Percentiles rank a stretch among this genome's conserved stretches.
Evolutionary conservation across 225 moss, liverwort and hornwort genomes (phyloP).

Genomic region (Marchantia paleacea): DNA sequence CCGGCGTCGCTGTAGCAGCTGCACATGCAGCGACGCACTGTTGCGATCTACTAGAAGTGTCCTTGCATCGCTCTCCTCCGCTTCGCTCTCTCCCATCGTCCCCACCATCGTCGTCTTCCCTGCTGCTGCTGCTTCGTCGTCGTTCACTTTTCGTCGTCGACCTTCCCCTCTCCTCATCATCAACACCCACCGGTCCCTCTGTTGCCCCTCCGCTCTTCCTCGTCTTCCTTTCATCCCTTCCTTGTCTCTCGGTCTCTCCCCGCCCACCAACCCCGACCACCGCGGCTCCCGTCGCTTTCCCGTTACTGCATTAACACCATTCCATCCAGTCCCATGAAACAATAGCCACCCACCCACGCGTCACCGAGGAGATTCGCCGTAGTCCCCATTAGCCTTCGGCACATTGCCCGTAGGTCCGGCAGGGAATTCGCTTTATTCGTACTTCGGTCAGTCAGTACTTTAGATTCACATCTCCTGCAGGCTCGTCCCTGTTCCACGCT

Average conservation of each 20-base stretch:
- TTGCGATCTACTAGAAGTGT: constrained; percentile 12
- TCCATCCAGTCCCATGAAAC: background rate
- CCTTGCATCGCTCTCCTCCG: background rate
- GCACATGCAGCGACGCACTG: constrained; percentile 17
- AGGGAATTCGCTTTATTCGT: too few species aligned
- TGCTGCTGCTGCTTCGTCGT: background rate
- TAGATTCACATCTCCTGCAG: too few species aligned
- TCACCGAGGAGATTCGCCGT: too few species aligned
- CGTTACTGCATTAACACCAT: background rate
- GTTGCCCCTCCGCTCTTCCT: background rate
- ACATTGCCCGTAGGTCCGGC: too few species aligned
- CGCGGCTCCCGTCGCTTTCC: background rate
- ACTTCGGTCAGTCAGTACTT: too few species aligned
- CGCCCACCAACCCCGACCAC: background rate
- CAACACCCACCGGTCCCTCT: background rate
- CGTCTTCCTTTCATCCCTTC: background rate
- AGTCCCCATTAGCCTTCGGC: too few species aligned
- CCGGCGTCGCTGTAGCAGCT: background rate
- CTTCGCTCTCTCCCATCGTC: background rate
- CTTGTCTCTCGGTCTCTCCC: background rate
- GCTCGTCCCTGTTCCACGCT: too few species aligned
- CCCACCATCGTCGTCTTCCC: background rate
- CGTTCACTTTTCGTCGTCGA: background rate
- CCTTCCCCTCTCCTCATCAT: background rate
- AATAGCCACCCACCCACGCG: too few species aligned